These are phyloP conservation scores for Grosmannia huntii DNA, from an alignment of 2,329 filamentous ascomycete species.

Conservation along the genomic window DNA sequence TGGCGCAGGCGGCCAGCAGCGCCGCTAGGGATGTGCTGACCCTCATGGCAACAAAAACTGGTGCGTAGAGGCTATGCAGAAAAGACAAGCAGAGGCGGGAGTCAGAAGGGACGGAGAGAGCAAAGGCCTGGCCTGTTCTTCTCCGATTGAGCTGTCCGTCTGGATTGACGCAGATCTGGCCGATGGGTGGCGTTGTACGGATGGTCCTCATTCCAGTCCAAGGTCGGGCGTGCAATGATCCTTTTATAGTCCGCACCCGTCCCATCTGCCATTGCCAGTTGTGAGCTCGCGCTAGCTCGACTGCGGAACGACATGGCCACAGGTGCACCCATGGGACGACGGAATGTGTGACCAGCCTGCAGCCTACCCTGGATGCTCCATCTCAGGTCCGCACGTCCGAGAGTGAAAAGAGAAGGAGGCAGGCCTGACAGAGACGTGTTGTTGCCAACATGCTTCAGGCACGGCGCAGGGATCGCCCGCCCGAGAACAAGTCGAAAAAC, in stretches of 20 bases:
- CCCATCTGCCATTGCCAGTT: neutral
- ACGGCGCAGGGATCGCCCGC: too few species aligned
- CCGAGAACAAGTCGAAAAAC: neutral
- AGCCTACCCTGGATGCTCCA: neutral
- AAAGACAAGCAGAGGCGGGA: neutral
- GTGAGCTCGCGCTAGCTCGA: neutral
- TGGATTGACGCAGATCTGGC: too few species aligned
- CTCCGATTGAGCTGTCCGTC: too few species aligned
- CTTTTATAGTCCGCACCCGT: neutral
- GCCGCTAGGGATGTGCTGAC: neutral
- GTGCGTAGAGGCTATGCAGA: too few species aligned
- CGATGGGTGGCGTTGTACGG: neutral
- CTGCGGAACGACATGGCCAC: neutral
- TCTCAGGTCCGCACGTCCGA: neutral
- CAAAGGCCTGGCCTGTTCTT: too few species aligned
- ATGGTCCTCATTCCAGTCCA: neutral
- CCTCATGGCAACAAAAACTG: neutral
- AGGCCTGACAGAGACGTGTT: neutral
- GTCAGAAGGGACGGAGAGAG: neutral
- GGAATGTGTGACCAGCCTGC: neutral
- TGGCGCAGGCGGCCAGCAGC: neutral
- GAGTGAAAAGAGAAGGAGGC: neutral
- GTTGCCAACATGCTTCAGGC: neutral
- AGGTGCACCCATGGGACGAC: neutral
- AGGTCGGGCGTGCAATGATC: neutral